Base-by-base conservation (phyloP, 495 filamentous ascomycete species). In the Penicillium angulare region DNA sequence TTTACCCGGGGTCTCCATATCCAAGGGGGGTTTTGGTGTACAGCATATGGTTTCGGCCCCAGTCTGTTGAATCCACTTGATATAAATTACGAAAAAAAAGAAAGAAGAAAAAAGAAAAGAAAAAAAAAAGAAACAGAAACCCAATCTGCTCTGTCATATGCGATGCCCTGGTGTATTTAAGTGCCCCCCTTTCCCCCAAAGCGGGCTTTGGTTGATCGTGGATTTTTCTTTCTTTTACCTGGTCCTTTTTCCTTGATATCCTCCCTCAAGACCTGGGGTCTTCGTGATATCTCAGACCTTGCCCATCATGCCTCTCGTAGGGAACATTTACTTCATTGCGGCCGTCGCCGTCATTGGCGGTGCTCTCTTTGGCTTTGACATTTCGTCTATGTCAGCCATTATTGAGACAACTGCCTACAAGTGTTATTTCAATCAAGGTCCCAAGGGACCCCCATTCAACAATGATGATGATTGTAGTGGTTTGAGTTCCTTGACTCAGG, bases 361-460 rank as follows among this genome's bases (percentile, higher is more conserved):
- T 65, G 85, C 79, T 43, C 79, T 92, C n/a, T 92, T 95, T 56
- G 88, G 88, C 47, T 90, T 91, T 57, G 88, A 90, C 74, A 89
- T 90, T 65, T 79, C 79, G 49, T 89, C 86, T 13, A 86, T 90
- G 87, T 86, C 80, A n/a, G 88, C 87, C 40, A 87, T 88, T 55
- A 84, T 86, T 63, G 74, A 72, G 20, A 81, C 80, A 2, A 35
- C 55, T 10, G 31, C 63, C 50, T 87, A 86, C 57, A 75, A 81
- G 24, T 84, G 83, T 57, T 85, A 85, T 64, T 88, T 86, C 67
- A 77, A 85, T 63, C 72, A 78, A 36, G 69, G 72, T 1, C 52
- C 61, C 13, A 23, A 57, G n/a, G 55, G 55, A 16, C 55, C 55
- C 1, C 55, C 55, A 16, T 57, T 61, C 4, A 60, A 60, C 43